Evolutionary conservation across 352 stramenopile genomes (phyloP).

Genomic region (Blastocystis sp.): DNA sequence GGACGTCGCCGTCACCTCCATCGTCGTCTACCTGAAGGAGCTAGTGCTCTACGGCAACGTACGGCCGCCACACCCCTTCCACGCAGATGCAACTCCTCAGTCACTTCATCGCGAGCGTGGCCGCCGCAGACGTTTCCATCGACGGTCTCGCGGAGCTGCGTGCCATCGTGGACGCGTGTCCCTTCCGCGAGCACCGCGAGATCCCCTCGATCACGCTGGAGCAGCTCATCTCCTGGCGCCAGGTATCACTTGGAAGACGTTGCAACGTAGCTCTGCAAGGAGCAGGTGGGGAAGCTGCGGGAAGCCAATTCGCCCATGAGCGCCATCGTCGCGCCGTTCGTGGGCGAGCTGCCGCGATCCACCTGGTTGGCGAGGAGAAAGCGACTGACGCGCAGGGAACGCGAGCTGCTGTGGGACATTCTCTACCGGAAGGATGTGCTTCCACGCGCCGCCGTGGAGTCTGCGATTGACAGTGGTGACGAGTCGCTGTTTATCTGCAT

Average conservation of each 20-base stretch:
- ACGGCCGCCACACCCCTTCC: too few species aligned
- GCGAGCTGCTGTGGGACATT: not conserved
- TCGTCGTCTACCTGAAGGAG: not conserved
- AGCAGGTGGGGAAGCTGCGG: not conserved
- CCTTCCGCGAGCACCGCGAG: not conserved
- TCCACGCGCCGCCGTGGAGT: not conserved
- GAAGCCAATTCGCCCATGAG: not conserved
- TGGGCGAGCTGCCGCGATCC: not conserved
- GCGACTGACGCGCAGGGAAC: not conserved
- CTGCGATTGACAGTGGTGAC: not conserved
- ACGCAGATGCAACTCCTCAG: not conserved
- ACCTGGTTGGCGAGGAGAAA: not conserved
- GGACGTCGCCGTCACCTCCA: not conserved
- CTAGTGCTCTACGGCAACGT: conserved; percentile 5
- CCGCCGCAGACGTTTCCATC: not conserved
- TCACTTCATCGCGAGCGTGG: not conserved
- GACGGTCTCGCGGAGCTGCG: not conserved
- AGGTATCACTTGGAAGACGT: not conserved
- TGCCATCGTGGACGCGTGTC: not conserved
- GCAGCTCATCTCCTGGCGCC: not conserved
- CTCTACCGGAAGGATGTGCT: not conserved
- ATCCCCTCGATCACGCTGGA: not conserved
- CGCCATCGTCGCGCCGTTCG: not conserved
- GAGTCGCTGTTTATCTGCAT: not conserved
- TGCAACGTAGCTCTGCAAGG: not conserved